Evolutionary conservation across 495 filamentous ascomycete species (phyloP).

Genomic region (Aspergillus sclerotiicarbonarius): DNA sequence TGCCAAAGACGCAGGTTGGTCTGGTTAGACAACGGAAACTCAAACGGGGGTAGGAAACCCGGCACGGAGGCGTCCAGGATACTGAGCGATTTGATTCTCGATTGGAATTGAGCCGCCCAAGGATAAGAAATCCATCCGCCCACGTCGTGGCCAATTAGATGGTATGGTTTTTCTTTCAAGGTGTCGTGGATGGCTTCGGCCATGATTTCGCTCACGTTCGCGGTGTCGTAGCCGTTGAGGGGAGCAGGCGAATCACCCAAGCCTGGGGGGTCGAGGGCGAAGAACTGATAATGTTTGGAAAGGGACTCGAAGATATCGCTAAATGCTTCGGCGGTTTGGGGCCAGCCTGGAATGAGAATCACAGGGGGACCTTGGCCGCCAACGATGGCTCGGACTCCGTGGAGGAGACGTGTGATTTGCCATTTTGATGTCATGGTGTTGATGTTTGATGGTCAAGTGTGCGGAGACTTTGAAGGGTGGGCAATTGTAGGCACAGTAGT

Average conservation of each 20-base stretch:
- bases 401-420: slow-evolving; percentile 25
- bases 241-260: slow-evolving; percentile 23
- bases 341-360: slow-evolving; percentile 27
- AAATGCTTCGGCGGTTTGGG: slow-evolving; percentile 28
- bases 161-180: slow-evolving; percentile 19
- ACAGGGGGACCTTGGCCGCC: slow-evolving; percentile 25
- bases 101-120: slow-evolving; percentile 27
- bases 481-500: no score
- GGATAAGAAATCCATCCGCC: slow-evolving; percentile 30
- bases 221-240: slow-evolving; percentile 20
- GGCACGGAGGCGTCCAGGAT: slow-evolving; percentile 28
- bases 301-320: slow-evolving; percentile 24
- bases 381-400: slow-evolving; percentile 26
- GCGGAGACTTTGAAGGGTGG: slow-evolving; percentile 11
- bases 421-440: slow-evolving; percentile 34
- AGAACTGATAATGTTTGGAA: slow-evolving; percentile 24
- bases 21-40: slow-evolving; percentile 20
- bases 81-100: slow-evolving; percentile 23
- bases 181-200: slow-evolving; percentile 22
- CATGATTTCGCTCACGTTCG: slow-evolving; percentile 23
- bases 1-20: slow-evolving; percentile 29
- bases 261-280: slow-evolving; percentile 26
- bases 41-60: slow-evolving; percentile 18
- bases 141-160: slow-evolving; percentile 28
- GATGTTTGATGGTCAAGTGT: no score